phyloP scores from a whole-genome alignment of 768 basidiomycete species.

The Leucosporidium scottii region DNA sequence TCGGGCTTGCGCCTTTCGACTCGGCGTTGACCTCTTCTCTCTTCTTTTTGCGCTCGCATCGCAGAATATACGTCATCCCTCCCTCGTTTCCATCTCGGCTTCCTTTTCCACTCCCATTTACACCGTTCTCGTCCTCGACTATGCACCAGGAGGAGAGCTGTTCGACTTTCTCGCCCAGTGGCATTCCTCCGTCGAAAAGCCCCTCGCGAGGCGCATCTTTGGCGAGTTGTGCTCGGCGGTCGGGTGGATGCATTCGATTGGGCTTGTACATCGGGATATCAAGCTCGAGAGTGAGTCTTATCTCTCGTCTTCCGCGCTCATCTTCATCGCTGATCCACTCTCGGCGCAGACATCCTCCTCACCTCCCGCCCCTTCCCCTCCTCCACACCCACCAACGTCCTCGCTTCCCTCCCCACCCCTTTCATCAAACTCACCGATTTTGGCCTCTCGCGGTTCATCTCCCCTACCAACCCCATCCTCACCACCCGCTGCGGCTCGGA shows the following conservation, averaged over 20 bases:
- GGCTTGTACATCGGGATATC: slow-evolving; percentile 81
- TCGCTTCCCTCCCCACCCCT: slow-evolving; percentile 48
- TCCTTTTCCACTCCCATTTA: slow-evolving; percentile 64
- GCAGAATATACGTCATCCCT: slow-evolving; percentile 74
- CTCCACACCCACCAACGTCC: slow-evolving; percentile 39
- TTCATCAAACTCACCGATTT: slow-evolving; percentile 82
- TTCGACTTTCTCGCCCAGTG: slow-evolving; percentile 48
- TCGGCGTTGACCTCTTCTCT: slow-evolving; percentile 11
- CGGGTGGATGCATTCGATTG: slow-evolving; percentile 78
- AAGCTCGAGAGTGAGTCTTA: slow-evolving; percentile 57
- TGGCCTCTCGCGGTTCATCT: slow-evolving; percentile 77
- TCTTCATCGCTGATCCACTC: no score
- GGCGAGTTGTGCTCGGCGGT: slow-evolving; percentile 69
- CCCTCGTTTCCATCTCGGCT: slow-evolving; percentile 63
- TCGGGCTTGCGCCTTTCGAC: no score
- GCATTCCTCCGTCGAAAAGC: slow-evolving; percentile 34
- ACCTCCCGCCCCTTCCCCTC: slow-evolving; percentile 50
- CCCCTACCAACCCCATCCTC: slow-evolving; percentile 56
- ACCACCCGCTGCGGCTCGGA: slow-evolving; percentile 80
- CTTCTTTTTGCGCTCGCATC: no score
- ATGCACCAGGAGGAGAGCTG: slow-evolving; percentile 70
- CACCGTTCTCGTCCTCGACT: slow-evolving; percentile 72
- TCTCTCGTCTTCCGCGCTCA: neutral
- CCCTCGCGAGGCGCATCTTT: slow-evolving; percentile 61
- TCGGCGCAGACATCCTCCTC: slow-evolving; percentile 52